Base-by-base conservation (phyloP, 495 filamentous ascomycete genomes). In the Tuber borchii region DNA sequence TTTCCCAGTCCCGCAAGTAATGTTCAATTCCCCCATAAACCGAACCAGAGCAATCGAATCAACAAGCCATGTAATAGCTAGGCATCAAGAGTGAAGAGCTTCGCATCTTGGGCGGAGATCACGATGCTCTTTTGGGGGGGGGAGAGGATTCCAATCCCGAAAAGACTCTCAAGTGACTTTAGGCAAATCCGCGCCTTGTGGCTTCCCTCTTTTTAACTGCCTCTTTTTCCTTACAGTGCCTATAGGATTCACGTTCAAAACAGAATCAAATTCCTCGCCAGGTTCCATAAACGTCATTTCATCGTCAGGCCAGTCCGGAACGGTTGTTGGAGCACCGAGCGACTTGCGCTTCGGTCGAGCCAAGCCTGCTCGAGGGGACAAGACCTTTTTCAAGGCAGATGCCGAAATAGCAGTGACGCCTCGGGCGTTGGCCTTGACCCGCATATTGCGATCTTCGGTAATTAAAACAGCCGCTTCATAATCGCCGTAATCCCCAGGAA, bases 401-500 rank as follows among this genome's bases (percentile, higher is more conserved):
- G 78, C 76, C 0, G 81, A 75, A 40, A 83, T 77, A 17, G 82
- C 82, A 16, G 74, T 73, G 31, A 83, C 78, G 0, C 76, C 73
- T 7, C 75, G 74, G 2, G 81, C 82, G 8, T 80, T 83, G 8
- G 82, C 82, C 34, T 83, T 83, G 10, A 83, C 81, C 26, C 82
- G 68, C 81, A 83, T 83, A 45, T 78, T 77, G 14, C 73, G 77
- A 74, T 83, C 82, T 5, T 83, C 79, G 0, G 82, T 83, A 20
- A 83, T 75, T 3, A 83, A 72, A n/a, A 83, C 76, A 45, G 82
- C 82, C 22, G 79, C 75, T 20, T 83, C 75, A 12, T 87, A 82
- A 3, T 72, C 73, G 26, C 73, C 74, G 6, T 70, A 68, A 26
- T 56, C 72, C 0, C 72, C 76, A 1, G 75, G 46, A 6, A 69